These are phyloP conservation scores for Cutaneotrichosporon mucoides DNA, from an alignment of 1,284 basidiomycete species.

Conservation along the genomic window DNA sequence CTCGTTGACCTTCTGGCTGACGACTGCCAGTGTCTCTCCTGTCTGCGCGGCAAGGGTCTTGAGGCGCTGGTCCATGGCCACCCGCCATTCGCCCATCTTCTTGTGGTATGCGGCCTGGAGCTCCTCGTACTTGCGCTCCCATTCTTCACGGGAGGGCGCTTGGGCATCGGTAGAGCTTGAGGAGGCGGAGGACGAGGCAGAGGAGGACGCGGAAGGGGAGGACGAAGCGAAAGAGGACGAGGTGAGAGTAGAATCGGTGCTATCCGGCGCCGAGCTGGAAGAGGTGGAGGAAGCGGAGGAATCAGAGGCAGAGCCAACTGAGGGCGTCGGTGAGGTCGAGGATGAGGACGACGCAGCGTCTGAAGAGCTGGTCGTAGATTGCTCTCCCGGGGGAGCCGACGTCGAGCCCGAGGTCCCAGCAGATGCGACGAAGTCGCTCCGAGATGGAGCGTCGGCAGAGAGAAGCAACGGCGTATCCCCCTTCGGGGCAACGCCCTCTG, in stretches of 20 bases:
- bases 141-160: not conserved
- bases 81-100: conserved; percentile 1
- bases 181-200: not conserved
- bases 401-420: no score
- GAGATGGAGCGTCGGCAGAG: not conserved
- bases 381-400: no score
- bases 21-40: conserved; percentile 59
- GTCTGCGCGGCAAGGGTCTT: conserved; percentile 23
- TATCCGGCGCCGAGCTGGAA: no score
- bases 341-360: no score
- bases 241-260: no score
- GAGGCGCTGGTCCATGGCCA: not conserved
- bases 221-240: not conserved
- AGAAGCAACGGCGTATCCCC: not conserved
- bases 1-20: conserved; percentile 73
- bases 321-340: no score
- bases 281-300: no score
- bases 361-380: no score
- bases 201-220: not conserved
- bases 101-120: conserved; percentile 4
- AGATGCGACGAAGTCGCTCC: no score
- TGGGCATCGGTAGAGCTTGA: not conserved
- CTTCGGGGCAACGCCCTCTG: no score
- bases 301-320: no score
- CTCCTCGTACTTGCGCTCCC: conserved; percentile 5